Evolutionary conservation across 2,329 filamentous ascomycete species (phyloP).

Genomic region (Magnaporthiopsis incrustans): DNA sequence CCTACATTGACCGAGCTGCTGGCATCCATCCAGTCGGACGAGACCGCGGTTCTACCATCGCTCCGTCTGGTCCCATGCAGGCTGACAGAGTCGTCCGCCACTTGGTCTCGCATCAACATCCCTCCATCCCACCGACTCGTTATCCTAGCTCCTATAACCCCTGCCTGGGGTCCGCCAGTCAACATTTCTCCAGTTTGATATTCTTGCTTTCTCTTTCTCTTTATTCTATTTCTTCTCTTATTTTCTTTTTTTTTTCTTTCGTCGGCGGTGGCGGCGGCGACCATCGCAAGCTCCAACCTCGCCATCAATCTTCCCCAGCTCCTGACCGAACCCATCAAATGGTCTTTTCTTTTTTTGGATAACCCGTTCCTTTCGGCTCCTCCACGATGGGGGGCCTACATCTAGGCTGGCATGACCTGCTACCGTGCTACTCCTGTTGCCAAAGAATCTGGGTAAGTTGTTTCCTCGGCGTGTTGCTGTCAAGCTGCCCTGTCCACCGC

Average conservation of each 20-base stretch:
- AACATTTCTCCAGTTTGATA: neutral
- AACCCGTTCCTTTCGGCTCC: neutral
- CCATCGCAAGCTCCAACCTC: neutral
- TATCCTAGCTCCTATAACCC: neutral
- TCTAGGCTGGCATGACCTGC: neutral
- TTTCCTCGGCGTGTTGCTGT: neutral
- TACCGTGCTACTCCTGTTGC: slow-evolving; percentile 25
- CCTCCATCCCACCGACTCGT: neutral
- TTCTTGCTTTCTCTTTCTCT: neutral
- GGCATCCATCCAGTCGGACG: neutral
- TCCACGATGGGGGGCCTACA: neutral
- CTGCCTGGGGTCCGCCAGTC: neutral
- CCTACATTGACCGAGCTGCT: neutral
- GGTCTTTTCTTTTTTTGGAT: neutral
- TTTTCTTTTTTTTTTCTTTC: neutral
- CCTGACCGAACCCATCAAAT: neutral
- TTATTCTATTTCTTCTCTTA: neutral
- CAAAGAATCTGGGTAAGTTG: slow-evolving; percentile 22
- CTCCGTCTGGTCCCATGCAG: neutral
- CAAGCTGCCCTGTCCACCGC: neutral
- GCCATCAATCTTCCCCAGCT: neutral
- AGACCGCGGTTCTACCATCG: neutral
- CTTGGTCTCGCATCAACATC: neutral
- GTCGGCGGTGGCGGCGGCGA: neutral
- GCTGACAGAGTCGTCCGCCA: neutral